phyloP scores from a whole-genome alignment of 768 basidiomycete species.

The Phanerochaete carnosa region DNA sequence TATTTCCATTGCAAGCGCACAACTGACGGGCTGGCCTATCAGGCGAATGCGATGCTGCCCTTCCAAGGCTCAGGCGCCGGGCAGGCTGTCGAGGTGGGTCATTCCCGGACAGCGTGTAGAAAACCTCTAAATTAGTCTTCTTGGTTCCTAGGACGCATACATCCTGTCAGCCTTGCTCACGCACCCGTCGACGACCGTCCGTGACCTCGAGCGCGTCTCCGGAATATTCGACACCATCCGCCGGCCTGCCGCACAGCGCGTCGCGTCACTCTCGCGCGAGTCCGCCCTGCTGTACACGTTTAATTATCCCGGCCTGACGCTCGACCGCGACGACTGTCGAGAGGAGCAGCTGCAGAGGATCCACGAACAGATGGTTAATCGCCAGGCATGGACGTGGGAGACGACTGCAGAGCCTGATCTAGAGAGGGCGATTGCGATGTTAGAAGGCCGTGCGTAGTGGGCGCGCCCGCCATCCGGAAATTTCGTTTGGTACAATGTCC shows the following conservation, averaged over 20 bases:
- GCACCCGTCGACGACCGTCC: slow-evolving; percentile 29
- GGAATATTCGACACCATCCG: slow-evolving; percentile 29
- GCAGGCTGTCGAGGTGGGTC: slow-evolving; percentile 39
- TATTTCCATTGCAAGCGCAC: background rate
- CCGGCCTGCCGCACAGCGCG: slow-evolving; percentile 24
- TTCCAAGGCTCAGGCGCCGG: slow-evolving; percentile 44
- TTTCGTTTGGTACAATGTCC: too few relatives aligned
- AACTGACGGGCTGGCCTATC: background rate
- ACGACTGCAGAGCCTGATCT: slow-evolving; percentile 42
- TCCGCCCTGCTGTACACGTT: slow-evolving; percentile 27
- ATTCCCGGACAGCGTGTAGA: background rate
- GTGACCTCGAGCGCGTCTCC: slow-evolving; percentile 20
- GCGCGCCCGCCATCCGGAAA: too few relatives aligned
- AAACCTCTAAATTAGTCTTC: background rate
- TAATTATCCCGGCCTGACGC: slow-evolving; percentile 19
- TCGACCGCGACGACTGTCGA: slow-evolving; percentile 24
- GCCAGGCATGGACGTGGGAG: slow-evolving; percentile 64
- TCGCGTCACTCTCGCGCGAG: slow-evolving; percentile 23
- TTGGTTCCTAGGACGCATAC: slow-evolving; percentile 32
- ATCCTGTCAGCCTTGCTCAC: slow-evolving; percentile 39
- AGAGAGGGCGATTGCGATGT: slow-evolving; percentile 33
- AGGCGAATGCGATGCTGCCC: slow-evolving; percentile 39
- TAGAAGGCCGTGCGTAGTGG: slow-evolving; percentile 8
- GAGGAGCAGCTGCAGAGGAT: slow-evolving; percentile 36
- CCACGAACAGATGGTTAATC: slow-evolving; percentile 39